A percentile compares a stretch with the other conserved stretches of the same genome.
Evolutionary conservation across 1,284 basidiomycete species (phyloP).

Genomic region (Peniophora sp.): DNA sequence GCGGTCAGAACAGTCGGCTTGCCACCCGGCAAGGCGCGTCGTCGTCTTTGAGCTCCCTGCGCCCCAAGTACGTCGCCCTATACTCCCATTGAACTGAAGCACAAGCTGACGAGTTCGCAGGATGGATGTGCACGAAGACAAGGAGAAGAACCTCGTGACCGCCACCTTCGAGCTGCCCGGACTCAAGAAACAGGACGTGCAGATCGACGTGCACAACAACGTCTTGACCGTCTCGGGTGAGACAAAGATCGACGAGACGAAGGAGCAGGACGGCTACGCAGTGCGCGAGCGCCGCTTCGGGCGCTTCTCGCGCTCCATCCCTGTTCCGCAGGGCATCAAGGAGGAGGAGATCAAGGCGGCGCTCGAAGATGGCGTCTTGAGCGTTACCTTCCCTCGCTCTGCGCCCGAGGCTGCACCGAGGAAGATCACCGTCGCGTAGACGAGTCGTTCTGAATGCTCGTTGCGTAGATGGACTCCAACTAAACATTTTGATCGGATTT

Average conservation of each 20-base stretch:
- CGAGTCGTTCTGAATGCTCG: too few species aligned
- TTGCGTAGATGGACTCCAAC: too few species aligned
- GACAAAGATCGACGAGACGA: conserved; percentile 14
- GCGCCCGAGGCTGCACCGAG: conserved; percentile 12
- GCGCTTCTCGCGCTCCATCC: conserved; percentile 26
- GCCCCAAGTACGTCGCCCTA: too few species aligned
- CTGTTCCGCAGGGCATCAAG: conserved; percentile 27
- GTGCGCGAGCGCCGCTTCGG: conserved; percentile 28
- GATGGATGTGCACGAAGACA: conserved; percentile 27
- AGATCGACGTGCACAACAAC: conserved; percentile 28
- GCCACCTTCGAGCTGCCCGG: conserved; percentile 36
- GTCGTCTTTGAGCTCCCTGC: neutral
- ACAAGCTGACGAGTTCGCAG: conserved; percentile 24
- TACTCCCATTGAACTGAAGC: too few species aligned
- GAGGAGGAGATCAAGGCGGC: conserved; percentile 14
- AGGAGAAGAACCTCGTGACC: conserved; percentile 25
- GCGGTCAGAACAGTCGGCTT: too few species aligned
- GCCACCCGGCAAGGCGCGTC: too few species aligned
- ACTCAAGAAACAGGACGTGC: conserved; percentile 27
- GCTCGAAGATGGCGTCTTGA: conserved; percentile 16
- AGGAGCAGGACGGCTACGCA: conserved; percentile 22
- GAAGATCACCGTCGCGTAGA: conserved; percentile 10
- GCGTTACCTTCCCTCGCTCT: conserved; percentile 15
- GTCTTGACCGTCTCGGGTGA: conserved; percentile 29
- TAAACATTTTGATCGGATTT: too few species aligned